A percentile compares a stretch with the other conserved stretches of the same genome.
phyloP scores from a whole-genome alignment of 1,284 basidiomycete species.

The Cronartium quercuum region DNA sequence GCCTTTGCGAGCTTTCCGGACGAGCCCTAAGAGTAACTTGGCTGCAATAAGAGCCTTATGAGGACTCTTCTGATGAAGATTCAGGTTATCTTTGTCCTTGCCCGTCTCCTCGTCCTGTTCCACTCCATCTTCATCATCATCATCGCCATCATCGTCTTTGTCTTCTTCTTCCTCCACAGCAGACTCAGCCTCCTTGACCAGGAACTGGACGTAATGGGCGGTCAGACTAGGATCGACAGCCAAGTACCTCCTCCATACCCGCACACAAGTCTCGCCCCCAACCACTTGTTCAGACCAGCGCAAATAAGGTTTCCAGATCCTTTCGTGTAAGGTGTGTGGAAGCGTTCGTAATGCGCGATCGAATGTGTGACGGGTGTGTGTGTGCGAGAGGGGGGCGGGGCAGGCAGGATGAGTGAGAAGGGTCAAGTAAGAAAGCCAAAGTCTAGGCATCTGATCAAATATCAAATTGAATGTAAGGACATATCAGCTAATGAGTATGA shows the following conservation, averaged over 20 bases:
- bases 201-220: constrained; percentile 46
- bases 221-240: constrained; percentile 52
- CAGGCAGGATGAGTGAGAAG: constrained; percentile 85
- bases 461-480: constrained; percentile 39
- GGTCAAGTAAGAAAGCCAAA: constrained; percentile 90
- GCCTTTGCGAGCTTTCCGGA: constrained; percentile 72
- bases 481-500: constrained; percentile 23
- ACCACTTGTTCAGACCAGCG: constrained; percentile 74
- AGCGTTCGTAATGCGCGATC: constrained; percentile 91
- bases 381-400: constrained; percentile 72
- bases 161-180: constrained; percentile 40
- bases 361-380: constrained; percentile 86
- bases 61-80: constrained; percentile 57
- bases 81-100: too few species aligned
- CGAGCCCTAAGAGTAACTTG: constrained; percentile 76
- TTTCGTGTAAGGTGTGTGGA: constrained; percentile 84
- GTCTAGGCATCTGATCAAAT: constrained; percentile 73
- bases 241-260: constrained; percentile 85
- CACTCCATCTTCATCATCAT: not conserved
- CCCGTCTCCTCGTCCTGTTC: not conserved
- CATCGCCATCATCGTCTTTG: constrained; percentile 41
- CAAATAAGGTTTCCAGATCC: constrained; percentile 92
- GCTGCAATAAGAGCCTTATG: constrained; percentile 85
- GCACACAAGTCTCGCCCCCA: constrained; percentile 76
- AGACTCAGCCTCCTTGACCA: constrained; percentile 42